Evolutionary conservation across 495 filamentous ascomycete species (phyloP).

Genomic region (Aspergillus steynii): DNA sequence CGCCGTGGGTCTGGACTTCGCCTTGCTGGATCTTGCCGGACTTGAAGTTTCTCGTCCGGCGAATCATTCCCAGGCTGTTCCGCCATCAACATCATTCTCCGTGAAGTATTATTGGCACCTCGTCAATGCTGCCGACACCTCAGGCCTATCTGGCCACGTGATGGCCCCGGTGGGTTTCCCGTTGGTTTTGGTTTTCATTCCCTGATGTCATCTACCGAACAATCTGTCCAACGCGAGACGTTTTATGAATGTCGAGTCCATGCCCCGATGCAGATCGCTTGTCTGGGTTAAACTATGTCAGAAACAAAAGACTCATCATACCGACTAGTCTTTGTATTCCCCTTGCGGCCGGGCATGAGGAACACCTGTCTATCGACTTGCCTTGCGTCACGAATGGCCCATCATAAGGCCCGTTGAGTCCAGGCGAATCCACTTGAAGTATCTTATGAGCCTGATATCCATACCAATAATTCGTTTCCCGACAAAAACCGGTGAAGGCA

Average conservation of each 20-base stretch:
- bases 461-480: not conserved
- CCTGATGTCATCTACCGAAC: too few species aligned
- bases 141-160: not conserved
- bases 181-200: too few species aligned
- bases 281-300: too few species aligned
- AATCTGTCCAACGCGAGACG: too few species aligned
- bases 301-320: too few species aligned
- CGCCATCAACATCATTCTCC: too few species aligned
- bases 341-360: not conserved
- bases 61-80: too few species aligned
- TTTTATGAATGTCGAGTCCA: not conserved
- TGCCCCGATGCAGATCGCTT: not conserved
- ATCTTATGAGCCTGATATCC: not conserved
- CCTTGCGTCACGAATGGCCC: not conserved
- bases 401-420: not conserved
- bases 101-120: too few species aligned
- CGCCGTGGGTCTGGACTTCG: too few species aligned
- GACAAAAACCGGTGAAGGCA: not conserved
- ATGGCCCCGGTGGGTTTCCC: not conserved
- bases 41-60: too few species aligned
- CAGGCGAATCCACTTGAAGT: not conserved
- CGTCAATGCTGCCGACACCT: too few species aligned
- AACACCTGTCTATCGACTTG: not conserved
- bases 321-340: not conserved
- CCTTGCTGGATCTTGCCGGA: too few species aligned